These are phyloP conservation scores for Termitomyces bulborhizus DNA, from an alignment of 768 basidiomycete genomes.

Conservation along the genomic window DNA sequence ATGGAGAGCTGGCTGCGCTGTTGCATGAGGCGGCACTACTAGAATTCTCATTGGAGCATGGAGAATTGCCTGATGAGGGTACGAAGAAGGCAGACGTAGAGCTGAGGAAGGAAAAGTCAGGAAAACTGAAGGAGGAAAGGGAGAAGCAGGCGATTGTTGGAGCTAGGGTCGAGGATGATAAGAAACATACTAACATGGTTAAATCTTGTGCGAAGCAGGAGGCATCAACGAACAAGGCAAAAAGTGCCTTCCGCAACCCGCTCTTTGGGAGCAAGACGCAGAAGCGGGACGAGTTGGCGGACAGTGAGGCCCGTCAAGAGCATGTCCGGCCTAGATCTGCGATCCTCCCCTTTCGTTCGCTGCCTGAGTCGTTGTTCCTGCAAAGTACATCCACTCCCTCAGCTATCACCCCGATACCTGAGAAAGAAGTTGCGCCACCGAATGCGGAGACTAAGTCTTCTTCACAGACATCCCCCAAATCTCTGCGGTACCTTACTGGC, in stretches of 20 bases:
- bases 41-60: constrained; percentile 46
- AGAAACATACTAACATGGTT: constrained; percentile 15
- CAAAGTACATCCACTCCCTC: not conserved
- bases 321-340: constrained; percentile 6
- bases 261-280: constrained; percentile 10
- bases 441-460: constrained; percentile 4
- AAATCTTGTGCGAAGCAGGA: constrained; percentile 19
- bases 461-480: constrained; percentile 45
- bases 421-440: constrained; percentile 3
- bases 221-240: constrained; percentile 14
- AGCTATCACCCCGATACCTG: not conserved
- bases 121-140: constrained; percentile 11
- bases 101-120: constrained; percentile 11
- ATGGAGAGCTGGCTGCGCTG: constrained; percentile 46
- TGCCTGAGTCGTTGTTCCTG: not conserved
- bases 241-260: constrained; percentile 11
- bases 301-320: constrained; percentile 2
- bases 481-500: constrained; percentile 42
- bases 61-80: constrained; percentile 37
- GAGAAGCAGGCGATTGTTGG: constrained; percentile 5
- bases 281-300: constrained; percentile 4
- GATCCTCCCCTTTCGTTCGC: constrained; percentile 7
- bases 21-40: constrained; percentile 54
- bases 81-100: not conserved
- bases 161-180: constrained; percentile 20